Conservation (phyloP, 768 basidiomycete species). For the Auricularia heimuer region DNA sequence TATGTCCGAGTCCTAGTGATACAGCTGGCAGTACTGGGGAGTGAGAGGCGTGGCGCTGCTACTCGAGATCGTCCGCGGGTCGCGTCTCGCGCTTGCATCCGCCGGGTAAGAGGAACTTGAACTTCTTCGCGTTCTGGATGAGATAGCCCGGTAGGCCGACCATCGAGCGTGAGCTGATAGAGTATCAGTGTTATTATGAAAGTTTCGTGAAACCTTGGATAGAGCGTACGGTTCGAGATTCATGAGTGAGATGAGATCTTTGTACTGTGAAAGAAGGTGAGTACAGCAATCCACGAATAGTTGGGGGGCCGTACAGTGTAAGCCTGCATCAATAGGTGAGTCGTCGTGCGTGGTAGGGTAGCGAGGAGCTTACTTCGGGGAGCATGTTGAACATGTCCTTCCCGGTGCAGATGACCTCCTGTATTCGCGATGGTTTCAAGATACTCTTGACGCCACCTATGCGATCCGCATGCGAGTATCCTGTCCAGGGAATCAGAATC, state of each 20-base stretch:
- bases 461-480: slow-evolving; percentile 54
- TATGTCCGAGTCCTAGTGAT: not conserved
- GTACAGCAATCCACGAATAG: not conserved
- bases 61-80: not conserved
- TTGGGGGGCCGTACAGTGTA: slow-evolving; percentile 34
- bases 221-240: slow-evolving; percentile 39
- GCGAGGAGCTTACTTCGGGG: slow-evolving; percentile 32
- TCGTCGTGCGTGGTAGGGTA: not conserved
- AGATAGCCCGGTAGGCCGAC: slow-evolving; percentile 45
- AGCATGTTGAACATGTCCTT: slow-evolving; percentile 58
- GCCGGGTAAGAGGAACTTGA: slow-evolving; percentile 45
- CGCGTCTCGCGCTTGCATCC: slow-evolving; percentile 34
- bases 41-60: not conserved
- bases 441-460: slow-evolving; percentile 38
- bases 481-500: slow-evolving; percentile 14
- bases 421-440: slow-evolving; percentile 42
- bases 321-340: slow-evolving; percentile 15
- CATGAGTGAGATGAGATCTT: slow-evolving; percentile 43
- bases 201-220: not conserved
- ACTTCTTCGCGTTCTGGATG: slow-evolving; percentile 39
- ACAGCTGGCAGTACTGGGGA: not conserved
- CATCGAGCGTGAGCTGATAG: slow-evolving; percentile 27
- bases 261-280: slow-evolving; percentile 28
- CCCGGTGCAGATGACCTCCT: slow-evolving; percentile 47
- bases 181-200: slow-evolving; percentile 12